Conservation (phyloP, 768 basidiomycete genomes). For the Chalciporus piperatus region DNA sequence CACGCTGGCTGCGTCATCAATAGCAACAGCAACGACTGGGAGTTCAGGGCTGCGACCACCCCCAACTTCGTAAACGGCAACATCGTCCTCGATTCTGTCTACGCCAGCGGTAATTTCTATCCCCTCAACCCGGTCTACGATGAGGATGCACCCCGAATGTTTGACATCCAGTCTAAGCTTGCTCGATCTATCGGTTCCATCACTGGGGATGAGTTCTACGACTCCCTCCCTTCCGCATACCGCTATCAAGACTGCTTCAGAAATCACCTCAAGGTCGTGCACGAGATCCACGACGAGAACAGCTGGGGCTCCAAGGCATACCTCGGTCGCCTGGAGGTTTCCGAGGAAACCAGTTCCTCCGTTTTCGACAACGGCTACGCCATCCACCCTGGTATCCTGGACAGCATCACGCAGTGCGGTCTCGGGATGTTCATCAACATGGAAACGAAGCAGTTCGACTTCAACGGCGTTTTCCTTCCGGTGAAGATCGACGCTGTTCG, state of each 20-base stretch:
- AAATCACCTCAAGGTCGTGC: slow-evolving; percentile 27
- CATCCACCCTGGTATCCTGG: slow-evolving; percentile 34
- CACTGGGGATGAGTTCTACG: slow-evolving; percentile 20
- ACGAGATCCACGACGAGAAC: slow-evolving; percentile 26
- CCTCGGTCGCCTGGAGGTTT: slow-evolving; percentile 22
- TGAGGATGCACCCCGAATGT: slow-evolving; percentile 16
- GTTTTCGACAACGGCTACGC: slow-evolving; percentile 30
- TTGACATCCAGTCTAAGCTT: slow-evolving; percentile 24
- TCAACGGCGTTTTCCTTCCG: slow-evolving; percentile 31
- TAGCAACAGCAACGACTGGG: slow-evolving; percentile 29
- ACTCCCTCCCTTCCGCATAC: slow-evolving; percentile 17
- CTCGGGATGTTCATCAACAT: slow-evolving; percentile 31
- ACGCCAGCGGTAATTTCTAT: slow-evolving; percentile 29
- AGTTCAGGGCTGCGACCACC: slow-evolving; percentile 28
- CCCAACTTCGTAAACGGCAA: slow-evolving; percentile 21
- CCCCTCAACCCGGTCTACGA: slow-evolving; percentile 27
- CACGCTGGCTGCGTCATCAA: slow-evolving; percentile 26
- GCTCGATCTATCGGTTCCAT: slow-evolving; percentile 15
- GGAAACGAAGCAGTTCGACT: slow-evolving; percentile 30
- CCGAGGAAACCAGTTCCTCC: slow-evolving; percentile 20
- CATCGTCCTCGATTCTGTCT: slow-evolving; percentile 29
- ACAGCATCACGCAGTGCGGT: slow-evolving; percentile 32
- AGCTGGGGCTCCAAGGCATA: slow-evolving; percentile 29
- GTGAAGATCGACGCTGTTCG: slow-evolving; percentile 30
- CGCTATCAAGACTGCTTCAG: slow-evolving; percentile 24